Evolutionary conservation across 257 asterid genomes (phyloP).

Genomic region (Rhazya stricta): DNA sequence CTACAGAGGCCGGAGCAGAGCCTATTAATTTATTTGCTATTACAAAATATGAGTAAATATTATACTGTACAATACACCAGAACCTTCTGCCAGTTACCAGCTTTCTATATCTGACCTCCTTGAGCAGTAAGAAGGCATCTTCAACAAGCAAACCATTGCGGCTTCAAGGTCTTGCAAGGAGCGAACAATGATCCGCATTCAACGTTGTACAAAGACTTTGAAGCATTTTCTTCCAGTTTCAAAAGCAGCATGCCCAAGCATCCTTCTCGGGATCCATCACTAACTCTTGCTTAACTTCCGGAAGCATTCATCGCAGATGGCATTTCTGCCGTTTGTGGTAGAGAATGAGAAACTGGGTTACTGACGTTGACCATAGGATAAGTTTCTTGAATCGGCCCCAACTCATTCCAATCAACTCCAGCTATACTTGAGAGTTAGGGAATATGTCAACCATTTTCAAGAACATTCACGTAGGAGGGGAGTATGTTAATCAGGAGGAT

Average conservation of each 20-base stretch:
- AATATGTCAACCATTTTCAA: constrained; percentile 13
- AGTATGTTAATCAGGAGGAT: not conserved
- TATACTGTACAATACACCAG: constrained; percentile 36
- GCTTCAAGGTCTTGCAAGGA: not conserved
- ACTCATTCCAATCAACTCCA: constrained; percentile 41
- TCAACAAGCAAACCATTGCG: not conserved
- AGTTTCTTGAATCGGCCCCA: constrained; percentile 43
- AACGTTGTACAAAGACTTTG: not conserved
- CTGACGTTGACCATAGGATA: constrained; percentile 28
- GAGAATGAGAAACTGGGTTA: constrained; percentile 44
- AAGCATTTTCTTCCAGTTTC: constrained; percentile 6
- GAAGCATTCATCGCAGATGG: constrained; percentile 32
- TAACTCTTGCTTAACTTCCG: constrained; percentile 22
- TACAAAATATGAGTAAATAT: constrained; percentile 23
- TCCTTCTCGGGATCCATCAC: constrained; percentile 1
- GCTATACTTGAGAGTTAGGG: constrained; percentile 38
- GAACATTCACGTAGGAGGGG: constrained; percentile 1
- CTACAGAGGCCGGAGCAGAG: constrained; percentile 13
- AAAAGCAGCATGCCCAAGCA: not conserved
- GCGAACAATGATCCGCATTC: not conserved
- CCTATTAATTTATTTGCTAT: constrained; percentile 31
- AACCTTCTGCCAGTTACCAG: constrained; percentile 13
- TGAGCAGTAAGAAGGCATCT: constrained; percentile 9
- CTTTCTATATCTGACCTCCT: constrained; percentile 13
- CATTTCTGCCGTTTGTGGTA: constrained; percentile 32